A percentile compares a stretch with the other conserved stretches of the same genome.
Evolutionary conservation across 129 eudicot species (phyloP).

Genomic region (Lactuca saligna): DNA sequence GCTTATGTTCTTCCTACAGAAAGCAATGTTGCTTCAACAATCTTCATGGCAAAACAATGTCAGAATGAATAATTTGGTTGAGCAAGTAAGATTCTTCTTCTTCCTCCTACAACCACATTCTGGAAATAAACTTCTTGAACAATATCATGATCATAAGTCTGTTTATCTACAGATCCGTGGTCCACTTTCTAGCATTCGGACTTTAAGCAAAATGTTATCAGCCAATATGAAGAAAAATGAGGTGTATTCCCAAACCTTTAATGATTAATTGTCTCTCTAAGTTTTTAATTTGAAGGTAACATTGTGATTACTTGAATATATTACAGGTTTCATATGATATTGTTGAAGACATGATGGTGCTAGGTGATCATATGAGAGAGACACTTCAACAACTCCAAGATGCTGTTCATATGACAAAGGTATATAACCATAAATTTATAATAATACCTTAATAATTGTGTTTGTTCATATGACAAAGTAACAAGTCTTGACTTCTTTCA

Average conservation of each 20-base stretch:
- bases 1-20: conserved; percentile 46
- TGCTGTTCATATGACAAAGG: conserved; percentile 94
- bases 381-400: conserved; percentile 92
- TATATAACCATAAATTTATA: conserved; percentile 1
- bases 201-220: conserved; percentile 84
- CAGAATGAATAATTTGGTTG: conserved; percentile 87
- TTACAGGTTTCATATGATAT: conserved; percentile 82
- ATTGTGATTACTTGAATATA: conserved; percentile 22
- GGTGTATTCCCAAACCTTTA: conserved; percentile 42
- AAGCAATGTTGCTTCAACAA: conserved; percentile 90
- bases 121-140: conserved; percentile 13
- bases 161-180: conserved; percentile 76
- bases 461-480: not conserved
- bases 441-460: too few species aligned
- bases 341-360: conserved; percentile 75
- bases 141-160: conserved; percentile 14
- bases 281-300: conserved; percentile 14
- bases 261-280: not conserved
- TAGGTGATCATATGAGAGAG: conserved; percentile 75
- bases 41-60: conserved; percentile 97
- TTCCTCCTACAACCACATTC: conserved; percentile 7
- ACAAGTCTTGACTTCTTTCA: conserved; percentile 32
- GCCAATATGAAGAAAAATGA: conserved; percentile 70
- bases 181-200: conserved; percentile 84
- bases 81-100: conserved; percentile 74